Base-by-base conservation (phyloP, 176 grass and related monocot species). In the Musa acuminata region DNA sequence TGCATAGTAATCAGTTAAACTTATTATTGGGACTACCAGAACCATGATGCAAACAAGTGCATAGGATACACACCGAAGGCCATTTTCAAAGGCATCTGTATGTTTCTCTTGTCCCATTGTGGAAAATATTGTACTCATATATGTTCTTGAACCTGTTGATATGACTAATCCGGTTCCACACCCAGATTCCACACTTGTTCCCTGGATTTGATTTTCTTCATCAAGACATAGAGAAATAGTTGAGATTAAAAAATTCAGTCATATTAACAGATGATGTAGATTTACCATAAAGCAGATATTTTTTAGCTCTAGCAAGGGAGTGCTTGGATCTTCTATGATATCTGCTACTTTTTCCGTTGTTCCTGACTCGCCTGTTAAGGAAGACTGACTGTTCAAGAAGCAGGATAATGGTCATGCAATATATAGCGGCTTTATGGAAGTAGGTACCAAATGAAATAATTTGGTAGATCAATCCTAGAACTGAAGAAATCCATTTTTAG, bases 261-360 rank as follows among this genome's bases (percentile, higher is more conserved):
- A 16, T 12, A 25, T 51, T 16, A 21, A 10, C 20, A 55, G 51
- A 53, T 51, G 51, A 50, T 24, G 58, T 29, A 75, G 55, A 1
- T 55, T 50, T 81, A 85, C 83, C 83, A 85, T 81, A 51, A 85
- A 85, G 65, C 83, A 85, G 71, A 85, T 60, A 49, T 81, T 85
- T 55, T 81, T 85, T 4, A 85, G 73, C 64, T 85, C 83, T 59
- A 85, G 63, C 62, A 85, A 81, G 26, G 83, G 78, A 57, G 83
- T 85, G 26, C 62, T 72, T 54, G 29, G 55, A 72, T 71, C 51
- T 55, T 85, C 78, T 67, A 20, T 77, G 8, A 81, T 66, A 72
- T 85, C 58, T 81, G 78, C 83, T 77, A 57, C 50, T 77, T 85
- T 85, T 73, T 72, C 67, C 16, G 63, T 49, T 13, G 58, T 81